Evolutionary conservation across 2,329 filamentous ascomycete species (phyloP).

Genomic region (Capronia epimyces): DNA sequence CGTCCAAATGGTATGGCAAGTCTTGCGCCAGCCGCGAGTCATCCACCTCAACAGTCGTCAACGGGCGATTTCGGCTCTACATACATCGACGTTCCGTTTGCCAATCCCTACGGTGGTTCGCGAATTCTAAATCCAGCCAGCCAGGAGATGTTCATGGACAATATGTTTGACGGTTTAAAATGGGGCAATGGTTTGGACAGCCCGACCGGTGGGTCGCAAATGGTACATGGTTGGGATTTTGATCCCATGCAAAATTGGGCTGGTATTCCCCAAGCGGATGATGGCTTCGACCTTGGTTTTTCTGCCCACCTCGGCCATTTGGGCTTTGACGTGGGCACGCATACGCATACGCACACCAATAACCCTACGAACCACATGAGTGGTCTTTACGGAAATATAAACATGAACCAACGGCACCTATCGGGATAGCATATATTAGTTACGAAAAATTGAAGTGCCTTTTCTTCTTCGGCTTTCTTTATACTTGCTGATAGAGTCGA

Average conservation of each 20-base stretch:
- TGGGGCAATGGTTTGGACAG: constrained; percentile 26
- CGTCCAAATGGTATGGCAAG: constrained; percentile 8
- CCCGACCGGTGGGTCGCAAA: constrained; percentile 18
- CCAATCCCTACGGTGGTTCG: constrained; percentile 13
- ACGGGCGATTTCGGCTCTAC: constrained; percentile 8
- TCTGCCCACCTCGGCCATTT: constrained; percentile 5
- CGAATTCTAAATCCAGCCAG: constrained; percentile 16
- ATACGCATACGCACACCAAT: constrained; percentile 3
- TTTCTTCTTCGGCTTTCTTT: too few species aligned
- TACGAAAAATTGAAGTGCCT: too few species aligned
- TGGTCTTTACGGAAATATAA: too few species aligned
- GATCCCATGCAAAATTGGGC: constrained; percentile 21
- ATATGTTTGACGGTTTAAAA: constrained; percentile 26
- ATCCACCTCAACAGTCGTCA: constrained; percentile 4
- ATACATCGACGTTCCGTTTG: constrained; percentile 19
- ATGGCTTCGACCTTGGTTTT: constrained; percentile 19
- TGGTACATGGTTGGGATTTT: constrained; percentile 22
- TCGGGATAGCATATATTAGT: too few species aligned
- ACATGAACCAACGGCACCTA: too few species aligned
- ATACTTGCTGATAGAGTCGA: too few species aligned
- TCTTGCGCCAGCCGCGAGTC: constrained; percentile 6
- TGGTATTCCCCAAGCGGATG: constrained; percentile 19
- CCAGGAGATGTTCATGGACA: constrained; percentile 24
- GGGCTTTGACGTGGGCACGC: constrained; percentile 16
- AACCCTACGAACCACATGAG: not conserved